Base-by-base conservation (phyloP, 176 grass and related monocot genomes). In the Pharus latifolius region DNA sequence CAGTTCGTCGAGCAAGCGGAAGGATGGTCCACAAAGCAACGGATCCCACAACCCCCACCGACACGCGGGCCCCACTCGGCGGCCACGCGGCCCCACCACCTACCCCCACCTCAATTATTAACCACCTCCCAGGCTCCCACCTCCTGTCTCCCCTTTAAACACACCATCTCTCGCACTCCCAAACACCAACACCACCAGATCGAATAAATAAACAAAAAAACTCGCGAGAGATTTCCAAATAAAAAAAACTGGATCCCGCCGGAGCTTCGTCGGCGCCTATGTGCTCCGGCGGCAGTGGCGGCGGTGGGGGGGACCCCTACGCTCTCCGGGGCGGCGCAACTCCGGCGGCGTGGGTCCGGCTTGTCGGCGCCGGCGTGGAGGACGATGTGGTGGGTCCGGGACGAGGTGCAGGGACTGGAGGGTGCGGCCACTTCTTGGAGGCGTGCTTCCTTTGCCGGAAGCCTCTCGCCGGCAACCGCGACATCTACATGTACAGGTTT, bases 401-500 rank as follows among this genome's bases (percentile, higher is more conserved):
- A 1, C 64, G 62, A 41, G 15, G 17, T 7, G 44, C 41, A n/a
- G 72, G 31, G 3, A 53, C 51, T 0, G 26, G 45, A 1, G 55
- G 63, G 75, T 67, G 31, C 19, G 87, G 80, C 5, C 82, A 94
- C 84, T 99, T 99, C 77, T 80, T 99, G 17, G 87, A 94, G 27
- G 70, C 87, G 0, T 99, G 95, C 82, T 94, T 91, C 82, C 90
- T 94, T 67, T 99, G 95, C 87, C 83, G 88, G 68, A 99, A 94
- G 80, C 78, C 87, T 28, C 84, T 99, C 41, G 48, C 78, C 60
- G 53, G 84, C 38, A 94, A 94, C 82, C 76, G 87, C 43, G 95
- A 99, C 72, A 94, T 99, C 84, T 99, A 76, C 72, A 99, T 99
- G 95, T 99, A 99, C 76, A 94, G 95, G 95, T 99, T 52, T 19